Evolutionary conservation across 345 rosid genomes (phyloP).

Genomic region (Gossypium sturtianum): DNA sequence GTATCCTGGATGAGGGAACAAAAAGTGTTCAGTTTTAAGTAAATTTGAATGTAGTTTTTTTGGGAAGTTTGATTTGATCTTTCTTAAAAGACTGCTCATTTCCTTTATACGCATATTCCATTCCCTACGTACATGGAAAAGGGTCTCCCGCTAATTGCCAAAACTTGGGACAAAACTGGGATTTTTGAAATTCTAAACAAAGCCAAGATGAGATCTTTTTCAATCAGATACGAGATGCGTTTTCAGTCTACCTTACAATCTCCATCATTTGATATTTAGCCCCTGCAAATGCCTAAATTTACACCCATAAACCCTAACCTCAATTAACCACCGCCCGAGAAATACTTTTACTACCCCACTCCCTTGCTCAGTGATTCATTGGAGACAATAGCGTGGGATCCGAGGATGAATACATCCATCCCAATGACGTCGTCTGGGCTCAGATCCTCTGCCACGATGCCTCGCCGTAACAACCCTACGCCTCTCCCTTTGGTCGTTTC

Average conservation of each 20-base stretch:
- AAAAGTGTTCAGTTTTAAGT: too few species aligned
- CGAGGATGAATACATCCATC: constrained; percentile 22
- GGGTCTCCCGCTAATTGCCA: too few species aligned
- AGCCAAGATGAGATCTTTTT: too few species aligned
- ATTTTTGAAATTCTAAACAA: too few species aligned
- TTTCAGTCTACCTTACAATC: background rate
- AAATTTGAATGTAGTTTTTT: too few species aligned
- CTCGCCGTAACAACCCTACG: constrained; percentile 39
- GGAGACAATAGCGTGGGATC: background rate
- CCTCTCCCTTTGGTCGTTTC: constrained; percentile 68
- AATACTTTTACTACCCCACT: background rate
- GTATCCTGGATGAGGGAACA: background rate
- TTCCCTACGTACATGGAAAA: too few species aligned
- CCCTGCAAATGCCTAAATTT: constrained; percentile 23
- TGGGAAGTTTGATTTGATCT: too few species aligned
- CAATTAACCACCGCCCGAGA: background rate
- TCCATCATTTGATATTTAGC: background rate
- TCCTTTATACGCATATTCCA: too few species aligned
- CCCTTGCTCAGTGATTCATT: too few species aligned
- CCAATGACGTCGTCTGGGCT: constrained; percentile 3
- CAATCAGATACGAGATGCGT: background rate
- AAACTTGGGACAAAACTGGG: too few species aligned
- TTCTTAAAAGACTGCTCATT: too few species aligned
- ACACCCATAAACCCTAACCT: constrained; percentile 34
- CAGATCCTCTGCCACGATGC: constrained; percentile 52